Evolutionary conservation across 2,329 filamentous ascomycete species (phyloP), one percentile per base, ranked within the genome.

Genomic region (Pestalotiopsis sp.): DNA sequence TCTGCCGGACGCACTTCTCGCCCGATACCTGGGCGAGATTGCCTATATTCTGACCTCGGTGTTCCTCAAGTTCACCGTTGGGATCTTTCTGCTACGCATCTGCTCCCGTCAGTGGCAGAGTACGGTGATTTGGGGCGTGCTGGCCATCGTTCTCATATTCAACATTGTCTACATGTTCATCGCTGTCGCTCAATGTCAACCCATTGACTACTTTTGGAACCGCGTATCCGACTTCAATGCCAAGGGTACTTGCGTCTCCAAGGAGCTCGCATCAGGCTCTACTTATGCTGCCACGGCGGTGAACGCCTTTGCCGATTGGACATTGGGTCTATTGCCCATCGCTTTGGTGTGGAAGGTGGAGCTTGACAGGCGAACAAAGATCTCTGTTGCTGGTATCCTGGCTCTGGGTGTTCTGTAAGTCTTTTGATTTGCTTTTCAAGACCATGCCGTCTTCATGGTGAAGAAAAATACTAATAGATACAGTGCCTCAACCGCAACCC

Each of bases 401-500:
- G 75, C 74, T 7, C 71, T 83, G 13, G 81, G 80, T 38, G 78
- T 79, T 65, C 74, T 83, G 82, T 83, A 78, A 61, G 81, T 74
- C 27, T 61, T 23, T 52, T 20, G 45, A 36, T 36, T 36, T 36
- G 31, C 7, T 36, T 36, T 36, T 6, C 31, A 36, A 36, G 7
- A 9, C 31, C 31, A 9, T 36, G 23, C 4, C 56, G 2, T 13
- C 12, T 52, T 52, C 39, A 9, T 20, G 39, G 56, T 52, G 12
- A 41, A 13, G 23, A 61, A 12, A 6, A n/a, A 64, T 1, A 20
- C 52, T 57, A 57, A 57, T 9, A 39, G 31, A 27, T 2, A 27
- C 65, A 79, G 81, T 65, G 82, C 81, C 20, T 82, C 80, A 3
- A 74, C 80, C 14, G 82, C 81, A 17, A 83, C 81, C 4, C 79